Evolutionary conservation across 345 rosid genomes (phyloP), one percentile per base, ranked within the genome.

Genomic region (Aegle marmelos): DNA sequence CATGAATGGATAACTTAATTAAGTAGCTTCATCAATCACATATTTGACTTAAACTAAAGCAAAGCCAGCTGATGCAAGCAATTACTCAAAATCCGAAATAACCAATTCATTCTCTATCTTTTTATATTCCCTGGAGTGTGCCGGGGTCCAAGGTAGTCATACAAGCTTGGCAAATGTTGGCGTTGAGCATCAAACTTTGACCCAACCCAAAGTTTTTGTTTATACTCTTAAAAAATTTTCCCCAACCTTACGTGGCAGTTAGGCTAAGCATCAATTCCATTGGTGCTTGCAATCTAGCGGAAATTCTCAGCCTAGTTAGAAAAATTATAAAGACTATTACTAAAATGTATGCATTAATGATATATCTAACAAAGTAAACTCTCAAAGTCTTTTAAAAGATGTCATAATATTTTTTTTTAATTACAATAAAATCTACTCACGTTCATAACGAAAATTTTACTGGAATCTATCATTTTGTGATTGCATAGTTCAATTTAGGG

Each of bases 201-300:
- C 63, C 34, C 63, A 30, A 37, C 62, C 61, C 63, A 30, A 63
- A 75, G 45, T 7, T 22, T 60, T 21, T 30, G 16, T 30, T 22
- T 30, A 75, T 48, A 11, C 31, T 36, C 25, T 22, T 19, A 10
- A 28, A 19, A 22, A 56, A n/a, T 31, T 8, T 60, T 61, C 54
- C 25, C 36, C 16, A 25, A 37, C 63, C 17, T 68, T 70, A 62
- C 83, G 82, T 76, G 83, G 79, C 76, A 74, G 63, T 45, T 25
- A 74, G 48, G 76, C 39, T 14, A 66, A 8, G 75, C 74, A 50
- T 68, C 72, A 24, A 69, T 41, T 36, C 60, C 10, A 67, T 62
- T 75, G 81, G 79, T 50, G 10, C n/a, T 36, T 14, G 14, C 21
- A 25, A 7, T 41, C 34, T 13, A n/a, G 22, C 69, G 36, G 24